phyloP scores from a whole-genome alignment of 257 asterid genomes.

The Nicotiana attenuata region DNA sequence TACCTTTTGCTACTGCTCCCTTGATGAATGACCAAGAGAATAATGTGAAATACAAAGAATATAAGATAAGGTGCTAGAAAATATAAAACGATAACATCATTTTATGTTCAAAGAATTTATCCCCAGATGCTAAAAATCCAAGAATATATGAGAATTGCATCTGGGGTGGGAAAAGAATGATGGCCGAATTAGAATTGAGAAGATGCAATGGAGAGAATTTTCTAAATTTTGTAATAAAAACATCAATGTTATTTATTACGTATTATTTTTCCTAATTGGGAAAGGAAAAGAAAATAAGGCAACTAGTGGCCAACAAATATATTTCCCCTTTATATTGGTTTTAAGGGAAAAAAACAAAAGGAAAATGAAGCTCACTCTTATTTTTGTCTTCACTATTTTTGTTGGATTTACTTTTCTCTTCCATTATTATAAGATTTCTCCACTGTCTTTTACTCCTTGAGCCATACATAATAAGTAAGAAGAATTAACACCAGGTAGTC shows the following conservation, averaged over 20 bases:
- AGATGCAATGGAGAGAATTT: neutral
- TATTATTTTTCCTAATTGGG: neutral
- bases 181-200: neutral
- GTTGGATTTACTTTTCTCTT: neutral
- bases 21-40: neutral
- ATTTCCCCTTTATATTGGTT: neutral
- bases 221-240: neutral
- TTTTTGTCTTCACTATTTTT: neutral
- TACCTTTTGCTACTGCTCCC: neutral
- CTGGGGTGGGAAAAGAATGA: neutral
- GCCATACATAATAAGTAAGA: too few relatives aligned
- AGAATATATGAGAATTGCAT: neutral
- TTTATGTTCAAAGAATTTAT: neutral
- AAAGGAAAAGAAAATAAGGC: neutral
- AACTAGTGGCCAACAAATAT: neutral
- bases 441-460: too few relatives aligned
- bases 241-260: neutral
- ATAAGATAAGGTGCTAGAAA: neutral
- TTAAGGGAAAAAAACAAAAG: neutral
- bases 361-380: neutral
- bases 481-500: too few relatives aligned
- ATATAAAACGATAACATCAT: neutral
- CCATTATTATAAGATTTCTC: neutral
- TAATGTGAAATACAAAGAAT: neutral
- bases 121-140: neutral